Conservation (phyloP, 2,329 filamentous ascomycete genomes). For the Curvularia spicifera region DNA sequence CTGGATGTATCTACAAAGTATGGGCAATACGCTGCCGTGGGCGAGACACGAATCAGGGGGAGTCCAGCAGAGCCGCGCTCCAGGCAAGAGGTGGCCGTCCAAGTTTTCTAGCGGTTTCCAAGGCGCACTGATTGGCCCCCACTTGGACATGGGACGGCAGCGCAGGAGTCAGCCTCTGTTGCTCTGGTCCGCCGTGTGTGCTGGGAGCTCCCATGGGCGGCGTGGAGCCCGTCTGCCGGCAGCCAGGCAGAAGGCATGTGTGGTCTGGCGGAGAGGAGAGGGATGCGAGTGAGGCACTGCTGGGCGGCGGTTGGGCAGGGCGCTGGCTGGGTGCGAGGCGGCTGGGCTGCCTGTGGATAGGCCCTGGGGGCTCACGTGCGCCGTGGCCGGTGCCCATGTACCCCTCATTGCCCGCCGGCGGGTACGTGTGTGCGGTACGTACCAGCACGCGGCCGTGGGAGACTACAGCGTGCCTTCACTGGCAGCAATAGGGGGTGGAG, state of each 20-base stretch:
- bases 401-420: conserved; percentile 20
- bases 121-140: conserved; percentile 38
- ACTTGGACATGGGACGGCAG: conserved; percentile 16
- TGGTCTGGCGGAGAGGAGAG: too few relatives aligned
- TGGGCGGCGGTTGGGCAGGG: conserved; percentile 4
- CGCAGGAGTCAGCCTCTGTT: conserved; percentile 16
- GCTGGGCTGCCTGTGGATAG: neutral
- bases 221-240: conserved; percentile 29
- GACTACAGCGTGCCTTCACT: too few relatives aligned
- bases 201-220: conserved; percentile 32
- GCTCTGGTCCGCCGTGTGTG: neutral
- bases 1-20: too few relatives aligned
- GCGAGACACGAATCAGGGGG: conserved; percentile 38
- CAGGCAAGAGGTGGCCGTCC: conserved; percentile 21
- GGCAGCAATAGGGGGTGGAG: neutral
- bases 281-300: too few relatives aligned
- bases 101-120: conserved; percentile 47
- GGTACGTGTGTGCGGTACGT: neutral
- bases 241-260: too few relatives aligned
- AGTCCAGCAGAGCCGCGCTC: conserved; percentile 12
- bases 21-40: neutral
- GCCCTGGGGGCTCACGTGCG: conserved; percentile 24
- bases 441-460: too few relatives aligned
- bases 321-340: neutral
- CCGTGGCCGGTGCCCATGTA: neutral